Evolutionary conservation across 2,329 filamentous ascomycete species (phyloP).

Genomic region (Huntiella decipiens): DNA sequence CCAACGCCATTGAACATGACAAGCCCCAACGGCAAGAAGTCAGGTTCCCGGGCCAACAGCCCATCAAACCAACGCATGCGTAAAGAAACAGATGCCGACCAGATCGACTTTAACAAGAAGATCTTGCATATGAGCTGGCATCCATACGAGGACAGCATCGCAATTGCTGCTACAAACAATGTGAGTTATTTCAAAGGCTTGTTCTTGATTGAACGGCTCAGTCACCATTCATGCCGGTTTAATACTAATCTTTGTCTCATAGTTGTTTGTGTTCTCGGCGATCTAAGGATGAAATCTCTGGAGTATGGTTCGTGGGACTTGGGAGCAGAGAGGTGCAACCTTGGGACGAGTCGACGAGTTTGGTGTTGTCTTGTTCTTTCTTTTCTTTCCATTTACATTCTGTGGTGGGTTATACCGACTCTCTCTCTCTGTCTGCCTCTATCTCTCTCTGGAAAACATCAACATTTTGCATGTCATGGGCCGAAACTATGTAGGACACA

Average conservation of each 20-base stretch:
- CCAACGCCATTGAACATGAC: slow-evolving; percentile 87
- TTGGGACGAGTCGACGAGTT: no score
- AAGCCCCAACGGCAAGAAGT: slow-evolving; percentile 70
- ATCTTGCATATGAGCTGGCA: slow-evolving; percentile 99
- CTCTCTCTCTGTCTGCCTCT: no score
- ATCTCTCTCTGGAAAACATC: neutral
- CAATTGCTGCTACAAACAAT: slow-evolving; percentile 97
- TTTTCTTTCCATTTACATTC: no score
- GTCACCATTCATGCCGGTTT: neutral
- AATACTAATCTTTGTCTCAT: slow-evolving; percentile 12
- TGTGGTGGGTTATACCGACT: no score
- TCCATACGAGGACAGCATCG: slow-evolving; percentile 98
- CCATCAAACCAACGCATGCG: slow-evolving; percentile 88
- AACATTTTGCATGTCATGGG: slow-evolving; percentile 1
- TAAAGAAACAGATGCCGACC: slow-evolving; percentile 96
- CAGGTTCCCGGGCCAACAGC: slow-evolving; percentile 69
- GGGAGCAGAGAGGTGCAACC: neutral
- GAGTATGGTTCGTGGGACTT: neutral
- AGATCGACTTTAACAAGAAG: slow-evolving; percentile 99
- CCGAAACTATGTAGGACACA: slow-evolving; percentile 9
- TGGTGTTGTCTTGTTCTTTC: no score
- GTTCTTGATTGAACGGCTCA: neutral
- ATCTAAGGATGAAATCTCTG: slow-evolving; percentile 27
- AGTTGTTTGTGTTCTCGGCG: slow-evolving; percentile 66
- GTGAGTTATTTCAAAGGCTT: slow-evolving; percentile 36